Base-by-base conservation (phyloP, 805 yeast species). In the Kazachstania bromeliacearum region DNA sequence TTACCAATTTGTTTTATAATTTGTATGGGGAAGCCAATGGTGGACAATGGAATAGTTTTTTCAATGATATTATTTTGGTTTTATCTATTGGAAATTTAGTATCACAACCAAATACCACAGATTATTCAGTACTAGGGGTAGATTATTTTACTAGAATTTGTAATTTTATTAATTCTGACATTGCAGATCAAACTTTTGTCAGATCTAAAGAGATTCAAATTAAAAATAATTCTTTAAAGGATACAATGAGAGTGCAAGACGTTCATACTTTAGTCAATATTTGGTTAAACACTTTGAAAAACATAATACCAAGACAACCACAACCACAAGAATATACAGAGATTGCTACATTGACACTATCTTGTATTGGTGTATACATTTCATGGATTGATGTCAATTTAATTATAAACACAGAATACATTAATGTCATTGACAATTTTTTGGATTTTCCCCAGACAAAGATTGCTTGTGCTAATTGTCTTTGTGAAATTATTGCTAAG, bases 341-440 rank as follows among this genome's bases (percentile, higher is more conserved):
- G 18, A 47, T 53, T 17, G 50, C 59, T 21, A 47, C 38, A 28
- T 47, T 47, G 43, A 50, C 44, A 75, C 74, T 40, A 68, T 81
- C 42, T 47, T 83, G 50, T 37, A 74, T 92, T 38, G 96, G 96
- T 8, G 75, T 76, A 9, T 92, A 82, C 71, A 82, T 87, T 17
- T 78, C 88, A 17, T 92, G 99, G 98, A 85, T 88, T 56, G 94
- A 85, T 55, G 77, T 88, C 42, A 67, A 78, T 37, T 65, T 85
- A 47, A 75, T 89, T 37, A 68, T 87, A 21, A 46, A 43, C 25
- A 44, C 45, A 14, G 72, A 72, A 16, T 77, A 73, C 46, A 63
- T 84, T 48, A 59, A 66, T 19, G 53, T 72, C 25, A 69, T 85
- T 32, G 79, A 75, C 50, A 71, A 69, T 40, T 78, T 71, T 50